Percentiles rank a stretch among this genome's conserved stretches.
Conservation (phyloP, 2,329 filamentous ascomycete genomes). For the Pseudogymnoascus sp. region DNA sequence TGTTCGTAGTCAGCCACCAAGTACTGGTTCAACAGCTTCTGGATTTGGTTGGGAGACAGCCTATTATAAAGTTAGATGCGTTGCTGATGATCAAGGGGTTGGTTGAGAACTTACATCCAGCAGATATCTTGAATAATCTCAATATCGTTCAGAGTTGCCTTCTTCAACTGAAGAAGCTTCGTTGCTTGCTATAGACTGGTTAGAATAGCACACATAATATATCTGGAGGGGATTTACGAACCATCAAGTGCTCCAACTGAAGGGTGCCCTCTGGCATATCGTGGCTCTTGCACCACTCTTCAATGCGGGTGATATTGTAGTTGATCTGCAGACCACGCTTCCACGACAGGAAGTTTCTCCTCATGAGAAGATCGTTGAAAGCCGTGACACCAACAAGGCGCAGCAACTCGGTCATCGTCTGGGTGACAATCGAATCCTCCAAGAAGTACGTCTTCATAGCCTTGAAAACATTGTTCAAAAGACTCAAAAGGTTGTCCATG, state of each 20-base stretch:
- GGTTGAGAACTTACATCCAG: conserved; percentile 72
- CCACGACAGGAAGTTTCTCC: conserved; percentile 97
- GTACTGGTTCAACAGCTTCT: conserved; percentile 97
- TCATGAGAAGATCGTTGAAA: conserved; percentile 97
- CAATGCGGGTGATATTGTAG: conserved; percentile 98
- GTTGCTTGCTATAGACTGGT: conserved; percentile 67
- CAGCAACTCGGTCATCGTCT: conserved; percentile 89
- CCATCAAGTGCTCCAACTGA: conserved; percentile 96
- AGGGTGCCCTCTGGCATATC: conserved; percentile 98
- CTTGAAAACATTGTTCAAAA: conserved; percentile 94
- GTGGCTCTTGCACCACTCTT: conserved; percentile 99
- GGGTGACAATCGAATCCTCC: conserved; percentile 90
- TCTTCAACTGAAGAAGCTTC: conserved; percentile 96
- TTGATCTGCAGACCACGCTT: conserved; percentile 99
- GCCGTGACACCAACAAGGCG: conserved; percentile 91
- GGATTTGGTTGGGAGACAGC: conserved; percentile 97
- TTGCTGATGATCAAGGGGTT: background rate
- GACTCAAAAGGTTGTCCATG: conserved; percentile 95
- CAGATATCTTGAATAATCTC: conserved; percentile 99
- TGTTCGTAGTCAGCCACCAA: conserved; percentile 98
- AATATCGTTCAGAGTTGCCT: conserved; percentile 96
- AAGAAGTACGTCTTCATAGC: conserved; percentile 99
- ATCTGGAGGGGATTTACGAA: conserved; percentile 31
- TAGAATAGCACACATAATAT: conserved; percentile 25
- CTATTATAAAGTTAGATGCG: conserved; percentile 39